Base-by-base conservation (phyloP, 345 rosid species). In the Ceriops tagal region DNA sequence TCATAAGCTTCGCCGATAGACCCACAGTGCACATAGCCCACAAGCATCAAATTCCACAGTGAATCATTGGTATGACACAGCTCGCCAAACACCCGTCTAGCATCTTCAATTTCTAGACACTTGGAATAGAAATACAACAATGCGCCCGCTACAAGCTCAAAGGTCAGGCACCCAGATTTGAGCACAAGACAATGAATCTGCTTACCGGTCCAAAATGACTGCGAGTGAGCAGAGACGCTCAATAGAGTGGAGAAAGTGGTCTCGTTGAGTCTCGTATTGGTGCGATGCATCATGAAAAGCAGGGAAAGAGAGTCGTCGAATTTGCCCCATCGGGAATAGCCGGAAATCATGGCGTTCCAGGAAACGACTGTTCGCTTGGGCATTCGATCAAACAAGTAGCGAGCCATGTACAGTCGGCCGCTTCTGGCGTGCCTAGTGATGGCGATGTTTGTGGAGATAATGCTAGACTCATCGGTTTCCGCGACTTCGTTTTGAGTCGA, bases 371-470 rank as follows among this genome's bases (percentile, higher is more conserved):
- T 78, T 77, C 86, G 68, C 0, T 19, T 34, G 4, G 84, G 79
- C 91, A 87, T 87, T 79, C 71, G 57, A 66, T 86, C 88, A 59
- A 87, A 84, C 80, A 87, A 53, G 20, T 62, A 55, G 2, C 86
- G 87, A 27, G 87, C 91, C 43, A 57, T 16, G 65, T 72, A 62
- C 26, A 79, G 26, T 11, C 63, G 61, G 53, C 86, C 85, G 2
- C 57, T 71, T 65, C 68, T 71, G 0, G 49, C 28, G 1, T 32
- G 57, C 19, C 20, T 5, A 1, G 55, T 30, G 0, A 82, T 81
- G n/a, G 69, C 58, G 26, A 75, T 70, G 18, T 86, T 83, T 58
- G 77, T 76, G 51, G 69, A 75, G 32, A 80, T 56, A 27, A 71
- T 58, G n/a, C 15, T 37, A 61, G 58, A 9, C 27, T 15, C 28